phyloP scores from a whole-genome alignment of 495 filamentous ascomycete species.

The Massariosphaeria phaeospora region DNA sequence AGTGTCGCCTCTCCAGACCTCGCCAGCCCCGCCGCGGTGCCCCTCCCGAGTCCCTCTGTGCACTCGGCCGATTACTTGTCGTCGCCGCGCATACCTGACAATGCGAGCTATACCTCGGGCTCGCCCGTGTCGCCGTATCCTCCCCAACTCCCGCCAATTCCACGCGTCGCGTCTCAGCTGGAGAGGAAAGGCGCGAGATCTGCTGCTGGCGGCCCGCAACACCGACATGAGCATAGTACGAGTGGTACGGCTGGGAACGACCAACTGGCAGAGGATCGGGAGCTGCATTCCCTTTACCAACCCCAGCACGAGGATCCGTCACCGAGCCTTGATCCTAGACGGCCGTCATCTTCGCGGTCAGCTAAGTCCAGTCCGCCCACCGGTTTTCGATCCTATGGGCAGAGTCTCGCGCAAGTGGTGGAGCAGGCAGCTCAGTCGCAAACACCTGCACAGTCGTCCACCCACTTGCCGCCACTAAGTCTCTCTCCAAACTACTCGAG shows the following conservation, averaged over 20 bases:
- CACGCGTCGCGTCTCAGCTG: constrained; percentile 39
- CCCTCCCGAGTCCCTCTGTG: constrained; percentile 14
- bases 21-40: constrained; percentile 2
- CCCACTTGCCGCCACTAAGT: constrained; percentile 5
- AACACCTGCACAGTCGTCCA: constrained; percentile 1
- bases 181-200: constrained; percentile 17
- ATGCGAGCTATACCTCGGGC: constrained; percentile 18
- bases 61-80: constrained; percentile 21
- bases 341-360: constrained; percentile 7
- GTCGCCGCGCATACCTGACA: constrained; percentile 17
- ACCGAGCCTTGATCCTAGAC: constrained; percentile 7
- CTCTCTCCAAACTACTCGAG: constrained; percentile 17
- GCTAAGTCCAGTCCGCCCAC: neutral
- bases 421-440: constrained; percentile 21
- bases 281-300: neutral
- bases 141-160: constrained; percentile 42
- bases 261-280: neutral
- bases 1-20: constrained; percentile 11
- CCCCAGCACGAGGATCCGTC: constrained; percentile 1
- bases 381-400: constrained; percentile 11
- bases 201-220: constrained; percentile 10
- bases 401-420: constrained; percentile 25
- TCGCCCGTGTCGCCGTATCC: constrained; percentile 39
- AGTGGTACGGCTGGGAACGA: neutral
- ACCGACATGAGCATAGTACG: neutral